Evolutionary conservation across 1,284 basidiomycete genomes (phyloP).

Genomic region (Quambalaria eucalypti): DNA sequence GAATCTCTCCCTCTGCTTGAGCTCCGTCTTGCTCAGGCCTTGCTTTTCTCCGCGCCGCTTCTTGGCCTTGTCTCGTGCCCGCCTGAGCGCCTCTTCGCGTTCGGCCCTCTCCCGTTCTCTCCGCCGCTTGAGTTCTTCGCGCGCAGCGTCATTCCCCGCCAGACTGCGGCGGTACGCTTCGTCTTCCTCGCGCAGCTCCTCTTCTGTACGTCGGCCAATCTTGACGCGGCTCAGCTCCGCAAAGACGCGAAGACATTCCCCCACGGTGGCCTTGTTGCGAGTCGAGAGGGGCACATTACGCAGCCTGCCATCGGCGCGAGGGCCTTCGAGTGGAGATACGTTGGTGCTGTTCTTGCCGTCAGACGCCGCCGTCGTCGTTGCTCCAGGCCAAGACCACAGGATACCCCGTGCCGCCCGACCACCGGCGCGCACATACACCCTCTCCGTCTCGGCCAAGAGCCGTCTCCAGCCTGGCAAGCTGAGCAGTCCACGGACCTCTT

Average conservation of each 20-base stretch:
- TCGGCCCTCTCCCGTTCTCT: constrained; percentile 1
- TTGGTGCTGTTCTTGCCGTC: no score
- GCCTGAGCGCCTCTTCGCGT: not conserved
- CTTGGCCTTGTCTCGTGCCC: not conserved
- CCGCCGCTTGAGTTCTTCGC: constrained; percentile 4
- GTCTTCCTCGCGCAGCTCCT: constrained; percentile 59
- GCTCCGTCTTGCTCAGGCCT: constrained; percentile 5
- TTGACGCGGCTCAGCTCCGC: constrained; percentile 78
- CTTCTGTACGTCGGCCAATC: constrained; percentile 73
- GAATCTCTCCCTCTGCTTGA: constrained; percentile 61
- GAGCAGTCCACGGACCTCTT: constrained; percentile 55
- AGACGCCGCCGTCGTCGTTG: constrained; percentile 13
- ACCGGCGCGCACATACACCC: constrained; percentile 39
- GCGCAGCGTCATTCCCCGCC: constrained; percentile 1
- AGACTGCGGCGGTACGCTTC: constrained; percentile 12
- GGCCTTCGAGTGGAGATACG: constrained; percentile 41
- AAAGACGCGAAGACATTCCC: constrained; percentile 79
- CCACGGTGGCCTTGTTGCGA: constrained; percentile 61
- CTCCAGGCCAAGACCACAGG: constrained; percentile 40
- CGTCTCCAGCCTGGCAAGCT: constrained; percentile 30
- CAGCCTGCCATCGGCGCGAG: constrained; percentile 46
- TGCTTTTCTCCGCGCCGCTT: not conserved
- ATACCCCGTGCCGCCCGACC: constrained; percentile 34
- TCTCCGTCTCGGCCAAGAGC: constrained; percentile 33
- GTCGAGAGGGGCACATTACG: constrained; percentile 34